phyloP scores from a whole-genome alignment of 441 rosid species.

The Cnidoscolus chayamansa region DNA sequence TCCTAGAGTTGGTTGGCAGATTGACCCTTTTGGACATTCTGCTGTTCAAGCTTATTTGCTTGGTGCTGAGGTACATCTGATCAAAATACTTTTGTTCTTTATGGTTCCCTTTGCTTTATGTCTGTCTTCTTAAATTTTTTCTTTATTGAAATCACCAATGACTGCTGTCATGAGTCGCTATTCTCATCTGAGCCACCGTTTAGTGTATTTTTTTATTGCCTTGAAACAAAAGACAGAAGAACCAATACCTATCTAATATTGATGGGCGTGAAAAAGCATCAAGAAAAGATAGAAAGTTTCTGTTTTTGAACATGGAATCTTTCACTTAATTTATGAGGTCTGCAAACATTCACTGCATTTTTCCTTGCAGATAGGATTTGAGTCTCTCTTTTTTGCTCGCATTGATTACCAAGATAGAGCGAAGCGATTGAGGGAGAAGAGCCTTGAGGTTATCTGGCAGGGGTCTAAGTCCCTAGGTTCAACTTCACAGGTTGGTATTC shows the following conservation, averaged over 20 bases:
- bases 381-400: conserved; percentile 83
- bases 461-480: conserved; percentile 86
- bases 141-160: neutral
- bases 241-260: too few species aligned
- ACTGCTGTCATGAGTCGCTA: neutral
- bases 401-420: conserved; percentile 94
- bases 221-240: neutral
- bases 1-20: conserved; percentile 98
- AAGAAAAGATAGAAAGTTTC: neutral
- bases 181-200: neutral
- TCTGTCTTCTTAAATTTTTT: neutral
- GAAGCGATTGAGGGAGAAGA: conserved; percentile 72
- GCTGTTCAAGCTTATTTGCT: conserved; percentile 92
- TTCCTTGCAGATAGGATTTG: conserved; percentile 73
- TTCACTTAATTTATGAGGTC: neutral
- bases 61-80: conserved; percentile 66
- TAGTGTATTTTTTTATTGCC: neutral
- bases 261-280: neutral
- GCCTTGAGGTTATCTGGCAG: conserved; percentile 91
- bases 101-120: conserved; percentile 12
- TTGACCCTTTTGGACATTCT: conserved; percentile 97
- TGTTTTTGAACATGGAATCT: neutral
- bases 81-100: neutral
- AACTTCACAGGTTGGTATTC: conserved; percentile 61
- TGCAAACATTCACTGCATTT: neutral